Conservation (phyloP, 2,329 filamentous ascomycete genomes). For the Cladosporium sp. region DNA sequence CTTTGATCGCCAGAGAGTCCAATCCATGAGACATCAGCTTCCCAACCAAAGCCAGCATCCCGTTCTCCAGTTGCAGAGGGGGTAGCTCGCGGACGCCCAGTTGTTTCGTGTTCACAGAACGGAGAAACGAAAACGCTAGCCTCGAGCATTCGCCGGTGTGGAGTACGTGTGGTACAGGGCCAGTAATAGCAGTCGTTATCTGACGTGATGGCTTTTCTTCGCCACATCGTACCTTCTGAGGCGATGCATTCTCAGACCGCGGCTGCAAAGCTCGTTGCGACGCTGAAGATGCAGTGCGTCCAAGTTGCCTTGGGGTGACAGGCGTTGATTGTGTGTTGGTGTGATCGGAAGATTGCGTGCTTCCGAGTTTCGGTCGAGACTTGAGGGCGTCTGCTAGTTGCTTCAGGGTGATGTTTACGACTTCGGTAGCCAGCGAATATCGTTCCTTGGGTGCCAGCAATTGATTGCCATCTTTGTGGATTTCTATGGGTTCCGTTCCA, state of each 20-base stretch:
- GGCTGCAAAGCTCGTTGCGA: constrained; percentile 31
- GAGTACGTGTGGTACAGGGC: constrained; percentile 27
- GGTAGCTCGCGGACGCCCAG: constrained; percentile 50
- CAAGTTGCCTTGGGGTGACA: constrained; percentile 41
- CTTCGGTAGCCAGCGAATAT: constrained; percentile 62
- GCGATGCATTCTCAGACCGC: constrained; percentile 44
- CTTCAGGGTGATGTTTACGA: constrained; percentile 66
- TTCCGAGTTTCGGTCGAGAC: constrained; percentile 18
- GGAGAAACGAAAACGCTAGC: constrained; percentile 59
- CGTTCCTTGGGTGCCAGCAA: constrained; percentile 47
- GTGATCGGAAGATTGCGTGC: constrained; percentile 26
- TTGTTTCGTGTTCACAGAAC: constrained; percentile 48
- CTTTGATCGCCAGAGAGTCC: constrained; percentile 62
- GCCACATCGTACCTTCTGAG: constrained; percentile 6
- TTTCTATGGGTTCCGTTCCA: constrained; percentile 3
- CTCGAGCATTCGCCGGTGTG: constrained; percentile 64
- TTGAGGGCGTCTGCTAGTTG: constrained; percentile 62
- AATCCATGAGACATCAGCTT: constrained; percentile 60
- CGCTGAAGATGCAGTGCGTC: not conserved
- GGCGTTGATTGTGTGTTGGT: constrained; percentile 45
- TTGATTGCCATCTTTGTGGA: not conserved
- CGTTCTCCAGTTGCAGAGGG: constrained; percentile 63
- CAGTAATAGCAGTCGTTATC: not conserved
- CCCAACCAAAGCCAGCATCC: constrained; percentile 62
- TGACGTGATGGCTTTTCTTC: constrained; percentile 1